Base-by-base conservation (phyloP, 768 basidiomycete genomes). In the Filobasidium floriforme region DNA sequence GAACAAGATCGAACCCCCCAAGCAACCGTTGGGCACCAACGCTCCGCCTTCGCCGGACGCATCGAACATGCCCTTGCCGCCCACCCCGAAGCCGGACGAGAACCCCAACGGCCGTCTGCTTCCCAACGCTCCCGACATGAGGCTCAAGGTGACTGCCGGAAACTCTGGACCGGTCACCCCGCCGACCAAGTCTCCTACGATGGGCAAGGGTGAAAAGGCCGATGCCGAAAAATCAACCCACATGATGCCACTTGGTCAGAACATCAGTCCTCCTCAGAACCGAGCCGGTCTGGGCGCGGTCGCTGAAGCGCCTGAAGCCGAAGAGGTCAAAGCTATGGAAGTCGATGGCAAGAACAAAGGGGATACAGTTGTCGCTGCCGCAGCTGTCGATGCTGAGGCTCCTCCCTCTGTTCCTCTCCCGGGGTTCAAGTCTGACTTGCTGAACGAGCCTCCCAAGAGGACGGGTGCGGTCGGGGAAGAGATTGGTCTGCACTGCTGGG, bases 401-500 rank as follows among this genome's bases (percentile, higher is more conserved):
- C 49, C 15, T 3, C 46, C 46, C 46, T 49, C 46, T 15, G 46
- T 49, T 49, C 46, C 55, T n/a, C 14, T 57, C 6, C 29, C 29
- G 1, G 29, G 22, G 6, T 3, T 7, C 15, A 57, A 26, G 55
- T 24, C 15, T 7, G 55, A 26, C 26, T 6, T 26, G 24, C 19
- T 19, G 49, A 26, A 51, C 19, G 49, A 51, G 26, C 55, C 14
- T 26, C 55, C 29, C 55, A 57, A 57, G 26, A 22, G 14, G 55
- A 26, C 24, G 14, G 55, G 41, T 29, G 51, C 60, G 19, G 51
- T 54, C 43, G 60, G 46, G 5, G 60, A 66, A 22, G 60, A 66
- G 26, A 61, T 66, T 51, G 65, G 65, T 10, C 32, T 66, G 10
- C 65, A 66, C 41, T 66, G 44, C 52, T 66, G 65, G 65, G 61